Percentiles rank a stretch among this genome's conserved stretches.
Evolutionary conservation across 768 basidiomycete species (phyloP).

Genomic region (Lactarius vividus): DNA sequence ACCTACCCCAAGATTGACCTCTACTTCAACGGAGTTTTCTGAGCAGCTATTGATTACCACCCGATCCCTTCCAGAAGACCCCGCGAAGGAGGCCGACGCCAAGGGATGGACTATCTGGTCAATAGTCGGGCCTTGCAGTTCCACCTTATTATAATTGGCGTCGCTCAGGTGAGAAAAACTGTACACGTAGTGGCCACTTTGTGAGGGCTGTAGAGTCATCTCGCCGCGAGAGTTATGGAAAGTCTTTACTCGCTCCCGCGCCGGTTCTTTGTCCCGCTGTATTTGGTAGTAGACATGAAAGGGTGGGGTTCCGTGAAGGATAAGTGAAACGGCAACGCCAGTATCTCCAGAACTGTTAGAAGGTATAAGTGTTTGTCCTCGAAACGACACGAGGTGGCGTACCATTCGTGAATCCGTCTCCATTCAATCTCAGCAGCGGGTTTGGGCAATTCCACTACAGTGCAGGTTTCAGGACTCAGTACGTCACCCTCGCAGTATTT

Average conservation of each 20-base stretch:
- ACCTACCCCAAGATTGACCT: slow-evolving; percentile 75
- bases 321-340: slow-evolving; percentile 82
- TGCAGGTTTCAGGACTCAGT: slow-evolving; percentile 76
- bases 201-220: slow-evolving; percentile 80
- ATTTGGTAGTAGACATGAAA: slow-evolving; percentile 80
- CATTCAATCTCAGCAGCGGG: slow-evolving; percentile 87
- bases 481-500: slow-evolving; percentile 83
- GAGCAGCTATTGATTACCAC: slow-evolving; percentile 73
- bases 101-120: slow-evolving; percentile 89
- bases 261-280: slow-evolving; percentile 65
- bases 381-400: slow-evolving; percentile 26
- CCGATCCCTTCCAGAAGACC: slow-evolving; percentile 45
- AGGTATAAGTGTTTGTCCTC: slow-evolving; percentile 1
- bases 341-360: slow-evolving; percentile 77
- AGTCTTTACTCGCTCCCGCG: slow-evolving; percentile 55
- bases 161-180: slow-evolving; percentile 79
- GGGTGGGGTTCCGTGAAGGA: slow-evolving; percentile 85
- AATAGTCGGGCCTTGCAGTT: slow-evolving; percentile 72
- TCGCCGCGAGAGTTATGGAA: slow-evolving; percentile 75
- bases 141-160: slow-evolving; percentile 74
- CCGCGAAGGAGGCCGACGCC: slow-evolving; percentile 70
- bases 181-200: slow-evolving; percentile 87
- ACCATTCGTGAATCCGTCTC: slow-evolving; percentile 92
- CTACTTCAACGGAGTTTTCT: slow-evolving; percentile 69
- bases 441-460: slow-evolving; percentile 67